Evolutionary conservation across 352 stramenopile species (phyloP).

Genomic region (Thraustochytrium striatum): DNA sequence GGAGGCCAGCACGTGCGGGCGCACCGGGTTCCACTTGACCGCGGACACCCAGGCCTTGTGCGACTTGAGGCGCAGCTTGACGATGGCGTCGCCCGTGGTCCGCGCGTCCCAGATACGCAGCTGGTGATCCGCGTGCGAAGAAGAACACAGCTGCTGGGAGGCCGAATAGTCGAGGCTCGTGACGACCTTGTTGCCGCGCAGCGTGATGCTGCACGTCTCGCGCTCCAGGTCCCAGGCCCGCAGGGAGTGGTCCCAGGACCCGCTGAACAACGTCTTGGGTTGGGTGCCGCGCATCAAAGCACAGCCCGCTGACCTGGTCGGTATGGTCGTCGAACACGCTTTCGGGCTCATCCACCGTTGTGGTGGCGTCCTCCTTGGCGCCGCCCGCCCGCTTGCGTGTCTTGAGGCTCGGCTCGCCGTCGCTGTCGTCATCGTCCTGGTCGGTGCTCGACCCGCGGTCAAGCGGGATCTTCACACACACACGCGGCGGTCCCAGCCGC

Average conservation of each 20-base stretch:
- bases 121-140: conserved; percentile 46
- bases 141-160: not conserved
- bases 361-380: not conserved
- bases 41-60: conserved; percentile 66
- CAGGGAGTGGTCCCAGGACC: conserved; percentile 52
- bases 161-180: conserved; percentile 39
- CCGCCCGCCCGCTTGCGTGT: not conserved
- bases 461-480: conserved; percentile 50
- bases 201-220: conserved; percentile 48
- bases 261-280: conserved; percentile 37
- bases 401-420: conserved; percentile 18
- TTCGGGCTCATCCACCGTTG: not conserved
- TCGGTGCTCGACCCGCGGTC: too few relatives aligned
- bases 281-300: not conserved
- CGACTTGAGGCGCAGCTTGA: conserved; percentile 28
- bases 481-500: conserved; percentile 45
- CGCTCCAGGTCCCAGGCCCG: conserved; percentile 48
- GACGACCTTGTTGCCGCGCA: conserved; percentile 49
- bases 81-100: conserved; percentile 27
- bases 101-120: conserved; percentile 50
- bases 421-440: not conserved
- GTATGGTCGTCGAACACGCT: conserved; percentile 44
- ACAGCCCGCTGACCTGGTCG: conserved; percentile 37
- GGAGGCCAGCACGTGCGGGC: conserved; percentile 62
- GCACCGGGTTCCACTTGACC: conserved; percentile 61